Base-by-base conservation (phyloP, 345 rosid species). In the Noccaea caerulescens region DNA sequence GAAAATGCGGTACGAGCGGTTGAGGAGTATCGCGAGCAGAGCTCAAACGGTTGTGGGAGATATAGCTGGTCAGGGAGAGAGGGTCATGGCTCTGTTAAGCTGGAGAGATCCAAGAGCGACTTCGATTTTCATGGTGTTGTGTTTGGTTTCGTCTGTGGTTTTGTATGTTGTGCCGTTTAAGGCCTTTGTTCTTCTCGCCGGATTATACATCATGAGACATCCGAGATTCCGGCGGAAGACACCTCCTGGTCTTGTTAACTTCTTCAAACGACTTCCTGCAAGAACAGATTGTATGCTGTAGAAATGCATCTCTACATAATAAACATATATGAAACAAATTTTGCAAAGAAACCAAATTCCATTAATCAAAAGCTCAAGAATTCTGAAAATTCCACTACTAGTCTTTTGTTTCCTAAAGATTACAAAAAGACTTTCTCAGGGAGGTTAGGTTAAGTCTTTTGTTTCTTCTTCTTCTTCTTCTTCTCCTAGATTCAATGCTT, bases 51-150 rank as follows among this genome's bases (percentile, higher is more conserved):
- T 95, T 34, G 94, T 87, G 38, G 98, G 99, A 33, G 99, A 95
- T 71, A 77, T 92, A 23, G 99, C 99, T 1, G 79, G 92, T 38
- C 99, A 95, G 76, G 99, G 94, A 37, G 98, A 95, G 74, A 79
- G 99, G 71, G 41, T 88, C 68, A 94, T 84, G 32, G 87, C 89
- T 44, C 66, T 92, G 25, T 72, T 92, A 58, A 90, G 92, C 79
- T 95, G 97, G 99, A 85, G 98, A 44, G 98, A 92, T 81, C 93
- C 96, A 10, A 87, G 98, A 5, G 99, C 98, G 12, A 87, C 98
- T 2, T 75, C 84, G 6, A 75, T 92, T 18, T 95, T 84, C 75
- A 62, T 90, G 79, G 72, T 83, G 8, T 76, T 88, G 68, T 90
- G 98, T 76, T 66, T 95, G 52, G 20, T 84, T 33, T 83, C 90